These are phyloP conservation scores for Colletotrichum falcatum DNA, from an alignment of 2,329 filamentous ascomycete species.

Conservation along the genomic window DNA sequence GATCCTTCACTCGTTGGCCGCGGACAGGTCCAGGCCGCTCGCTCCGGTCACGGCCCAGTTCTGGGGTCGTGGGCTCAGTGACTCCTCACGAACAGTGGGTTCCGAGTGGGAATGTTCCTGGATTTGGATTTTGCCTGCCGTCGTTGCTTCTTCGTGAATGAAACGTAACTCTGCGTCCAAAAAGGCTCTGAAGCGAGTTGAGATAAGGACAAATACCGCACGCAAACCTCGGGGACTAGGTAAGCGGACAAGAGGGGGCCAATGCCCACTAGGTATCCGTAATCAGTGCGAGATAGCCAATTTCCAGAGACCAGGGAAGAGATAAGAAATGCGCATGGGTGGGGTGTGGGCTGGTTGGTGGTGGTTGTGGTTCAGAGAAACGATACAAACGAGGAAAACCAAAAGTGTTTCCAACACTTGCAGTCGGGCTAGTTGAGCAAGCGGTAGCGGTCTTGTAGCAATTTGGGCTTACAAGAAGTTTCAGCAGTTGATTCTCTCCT, in stretches of 20 bases:
- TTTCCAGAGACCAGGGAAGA: constrained; percentile 17
- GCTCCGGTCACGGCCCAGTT: constrained; percentile 33
- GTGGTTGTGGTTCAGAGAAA: background rate
- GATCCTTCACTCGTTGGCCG: background rate
- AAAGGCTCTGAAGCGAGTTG: constrained; percentile 15
- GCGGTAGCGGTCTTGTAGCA: background rate
- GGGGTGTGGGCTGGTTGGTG: constrained; percentile 9
- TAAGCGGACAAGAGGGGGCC: constrained; percentile 12
- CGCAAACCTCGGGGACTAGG: background rate
- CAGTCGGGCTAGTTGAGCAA: constrained; percentile 3
- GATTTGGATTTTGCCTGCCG: background rate
- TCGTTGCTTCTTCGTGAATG: background rate
- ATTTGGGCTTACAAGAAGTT: constrained; percentile 1
- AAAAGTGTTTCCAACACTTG: background rate
- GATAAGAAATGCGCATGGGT: constrained; percentile 26
- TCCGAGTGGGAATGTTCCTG: background rate
- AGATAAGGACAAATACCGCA: constrained; percentile 40
- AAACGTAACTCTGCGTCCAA: constrained; percentile 17
- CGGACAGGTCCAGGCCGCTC: constrained; percentile 4
- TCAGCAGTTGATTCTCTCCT: background rate
- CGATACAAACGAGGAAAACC: background rate
- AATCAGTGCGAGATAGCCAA: constrained; percentile 33
- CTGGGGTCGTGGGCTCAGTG: background rate
- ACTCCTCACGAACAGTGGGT: background rate
- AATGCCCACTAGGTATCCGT: constrained; percentile 28